Evolutionary conservation across 345 rosid species (phyloP).

Genomic region (Noccaea caerulescens): DNA sequence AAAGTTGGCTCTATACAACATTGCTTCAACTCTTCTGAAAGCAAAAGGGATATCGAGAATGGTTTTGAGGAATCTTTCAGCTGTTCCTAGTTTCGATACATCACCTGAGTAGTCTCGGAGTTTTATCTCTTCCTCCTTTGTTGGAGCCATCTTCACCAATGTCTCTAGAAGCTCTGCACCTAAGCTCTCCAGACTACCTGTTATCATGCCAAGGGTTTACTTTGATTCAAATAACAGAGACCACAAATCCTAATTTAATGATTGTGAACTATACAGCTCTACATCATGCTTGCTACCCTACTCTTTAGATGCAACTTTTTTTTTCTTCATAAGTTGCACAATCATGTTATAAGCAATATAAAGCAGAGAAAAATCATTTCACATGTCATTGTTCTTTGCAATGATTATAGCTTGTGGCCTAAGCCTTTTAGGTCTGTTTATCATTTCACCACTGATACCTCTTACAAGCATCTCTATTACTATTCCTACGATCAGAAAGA

Average conservation of each 20-base stretch:
- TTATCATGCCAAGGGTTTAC: slow-evolving; percentile 20
- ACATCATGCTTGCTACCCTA: slow-evolving; percentile 10
- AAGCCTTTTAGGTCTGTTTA: slow-evolving; percentile 31
- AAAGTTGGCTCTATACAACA: slow-evolving; percentile 95
- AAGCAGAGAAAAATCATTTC: slow-evolving; percentile 37
- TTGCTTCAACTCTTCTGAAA: slow-evolving; percentile 92
- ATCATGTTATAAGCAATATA: slow-evolving; percentile 34
- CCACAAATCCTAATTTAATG: slow-evolving; percentile 16
- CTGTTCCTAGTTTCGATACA: slow-evolving; percentile 76
- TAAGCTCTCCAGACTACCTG: slow-evolving; percentile 89
- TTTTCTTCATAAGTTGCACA: slow-evolving; percentile 17
- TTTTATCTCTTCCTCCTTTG: slow-evolving; percentile 96
- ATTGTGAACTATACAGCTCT: slow-evolving; percentile 1
- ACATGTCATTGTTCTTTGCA: slow-evolving; percentile 16
- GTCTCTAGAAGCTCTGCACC: slow-evolving; percentile 95
- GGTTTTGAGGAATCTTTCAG: slow-evolving; percentile 89
- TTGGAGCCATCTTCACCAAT: slow-evolving; percentile 96
- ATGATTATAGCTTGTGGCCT: slow-evolving; percentile 40
- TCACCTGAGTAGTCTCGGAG: slow-evolving; percentile 83
- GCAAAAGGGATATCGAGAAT: slow-evolving; percentile 91
- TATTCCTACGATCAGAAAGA: slow-evolving; percentile 24
- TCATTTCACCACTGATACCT: slow-evolving; percentile 1
- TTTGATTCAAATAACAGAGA: background rate
- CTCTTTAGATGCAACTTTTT: too few species aligned
- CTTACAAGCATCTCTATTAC: slow-evolving; percentile 18